phyloP scores from a whole-genome alignment of 1,284 basidiomycete genomes.

The Ganoderma multipileum region DNA sequence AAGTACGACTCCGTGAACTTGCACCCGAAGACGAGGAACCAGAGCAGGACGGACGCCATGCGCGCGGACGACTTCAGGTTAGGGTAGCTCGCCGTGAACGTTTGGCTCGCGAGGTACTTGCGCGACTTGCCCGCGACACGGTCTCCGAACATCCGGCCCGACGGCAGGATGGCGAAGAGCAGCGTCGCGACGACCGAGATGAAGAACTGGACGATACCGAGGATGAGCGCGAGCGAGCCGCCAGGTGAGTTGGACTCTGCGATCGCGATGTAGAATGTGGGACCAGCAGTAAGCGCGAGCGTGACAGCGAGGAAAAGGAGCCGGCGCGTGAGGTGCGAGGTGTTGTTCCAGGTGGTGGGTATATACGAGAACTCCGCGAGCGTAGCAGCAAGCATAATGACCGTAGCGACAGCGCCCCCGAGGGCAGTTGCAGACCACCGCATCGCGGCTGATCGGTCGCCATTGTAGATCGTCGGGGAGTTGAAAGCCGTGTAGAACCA shows the following conservation, averaged over 20 bases:
- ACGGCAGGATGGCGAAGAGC: conserved; percentile 87
- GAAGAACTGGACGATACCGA: conserved; percentile 93
- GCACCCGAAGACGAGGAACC: conserved; percentile 92
- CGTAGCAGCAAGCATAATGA: conserved; percentile 94
- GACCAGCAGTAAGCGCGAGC: conserved; percentile 85
- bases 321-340: conserved; percentile 89
- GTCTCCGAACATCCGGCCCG: conserved; percentile 95
- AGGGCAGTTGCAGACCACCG: conserved; percentile 89
- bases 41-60: conserved; percentile 78
- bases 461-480: conserved; percentile 84
- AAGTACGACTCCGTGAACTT: conserved; percentile 96
- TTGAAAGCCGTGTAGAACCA: conserved; percentile 97
- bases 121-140: conserved; percentile 91
- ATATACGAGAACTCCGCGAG: conserved; percentile 95
- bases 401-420: conserved; percentile 88
- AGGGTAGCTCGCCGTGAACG: conserved; percentile 95
- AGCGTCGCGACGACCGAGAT: conserved; percentile 84
- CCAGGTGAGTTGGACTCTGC: conserved; percentile 64
- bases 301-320: conserved; percentile 86
- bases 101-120: conserved; percentile 95
- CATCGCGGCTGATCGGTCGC: conserved; percentile 70
- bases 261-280: conserved; percentile 90
- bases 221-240: conserved; percentile 80
- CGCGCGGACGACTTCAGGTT: conserved; percentile 66
- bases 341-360: conserved; percentile 97